Percentiles rank a stretch among this genome's conserved stretches.
phyloP scores from a whole-genome alignment of 305 asterid species.

The Fraxinus angustifolia region DNA sequence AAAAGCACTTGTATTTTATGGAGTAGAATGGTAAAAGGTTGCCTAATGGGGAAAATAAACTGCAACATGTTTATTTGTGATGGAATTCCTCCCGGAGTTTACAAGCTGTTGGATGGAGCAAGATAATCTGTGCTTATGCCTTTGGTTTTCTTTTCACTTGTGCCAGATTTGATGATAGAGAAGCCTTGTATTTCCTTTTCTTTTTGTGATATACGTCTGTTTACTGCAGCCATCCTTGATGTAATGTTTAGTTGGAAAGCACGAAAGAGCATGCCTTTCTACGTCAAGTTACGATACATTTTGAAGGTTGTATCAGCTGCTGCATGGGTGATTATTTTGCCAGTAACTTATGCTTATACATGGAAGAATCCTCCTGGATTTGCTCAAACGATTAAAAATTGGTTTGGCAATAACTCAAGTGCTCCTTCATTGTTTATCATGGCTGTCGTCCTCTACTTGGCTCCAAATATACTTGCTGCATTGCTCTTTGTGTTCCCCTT shows the following conservation, averaged over 20 bases:
- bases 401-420: slow-evolving; percentile 85
- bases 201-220: slow-evolving; percentile 22
- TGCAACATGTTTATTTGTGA: slow-evolving; percentile 3
- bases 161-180: slow-evolving; percentile 1
- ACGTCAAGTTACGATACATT: slow-evolving; percentile 87
- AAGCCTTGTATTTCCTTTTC: slow-evolving; percentile 6
- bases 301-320: slow-evolving; percentile 86
- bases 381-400: slow-evolving; percentile 82
- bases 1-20: not conserved
- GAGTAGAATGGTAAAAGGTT: not conserved
- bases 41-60: not conserved
- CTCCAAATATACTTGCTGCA: slow-evolving; percentile 92
- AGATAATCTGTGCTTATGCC: slow-evolving; percentile 8
- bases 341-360: slow-evolving; percentile 93
- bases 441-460: slow-evolving; percentile 90
- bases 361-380: slow-evolving; percentile 88
- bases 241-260: slow-evolving; percentile 87
- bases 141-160: slow-evolving; percentile 6
- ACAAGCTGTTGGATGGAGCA: not conserved
- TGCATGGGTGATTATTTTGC: slow-evolving; percentile 90
- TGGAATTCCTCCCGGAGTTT: slow-evolving; percentile 4
- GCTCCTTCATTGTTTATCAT: slow-evolving; percentile 79
- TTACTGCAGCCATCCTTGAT: slow-evolving; percentile 80
- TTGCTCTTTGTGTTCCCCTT: slow-evolving; percentile 83
- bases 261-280: slow-evolving; percentile 83